Base-by-base conservation (phyloP, 441 rosid species). In the Erysimum cheiri region DNA sequence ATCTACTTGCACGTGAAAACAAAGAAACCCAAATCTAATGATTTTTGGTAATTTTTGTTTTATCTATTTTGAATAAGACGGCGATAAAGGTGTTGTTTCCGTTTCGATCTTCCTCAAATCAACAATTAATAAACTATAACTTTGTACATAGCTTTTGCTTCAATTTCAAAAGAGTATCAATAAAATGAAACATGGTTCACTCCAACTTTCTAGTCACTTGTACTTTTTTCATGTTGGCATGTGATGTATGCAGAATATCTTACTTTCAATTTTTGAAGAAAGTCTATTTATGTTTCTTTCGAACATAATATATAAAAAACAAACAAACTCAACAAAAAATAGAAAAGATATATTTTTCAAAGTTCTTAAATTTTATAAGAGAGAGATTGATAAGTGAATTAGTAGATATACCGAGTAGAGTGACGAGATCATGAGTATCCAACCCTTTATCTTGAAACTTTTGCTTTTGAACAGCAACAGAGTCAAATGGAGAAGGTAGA, bases 391-490 rank as follows among this genome's bases (percentile, higher is more conserved):
- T 29, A 31, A n/a, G 15, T 19, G 24, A 10, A 36, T 6, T 10
- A 33, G 4, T 8, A 35, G 0, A 15, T 22, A 8, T 85, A 90
- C 92, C 95, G 3, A 81, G 85, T 48, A 88, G 85, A 36, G 93
- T 87, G n/a, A 86, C 95, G 33, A 88, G 91, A 77, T 91, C 93
- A 39, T 84, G 85, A 77, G 81, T 81, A 50, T 83, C 76, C 6
- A 91, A 83, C 50, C 91, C 88, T 82, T 85, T 87, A 14, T 79
- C 90, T 28, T 84, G 76, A 55, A 88, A 91, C 52, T 87, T 91
- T 66, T 82, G 82, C 76, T 82, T 91, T 75, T 83, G 95, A 47
- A 69, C 80, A 26, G 82, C 71, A 8, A 82, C 67, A 48, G 97
- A 78, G 67, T 87, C 97, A 4, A 82, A 73, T 43, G 87, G 88